A percentile compares a stretch with the other conserved stretches of the same genome.
Evolutionary conservation across 768 basidiomycete genomes (phyloP).

Genomic region (Collybia sp.): DNA sequence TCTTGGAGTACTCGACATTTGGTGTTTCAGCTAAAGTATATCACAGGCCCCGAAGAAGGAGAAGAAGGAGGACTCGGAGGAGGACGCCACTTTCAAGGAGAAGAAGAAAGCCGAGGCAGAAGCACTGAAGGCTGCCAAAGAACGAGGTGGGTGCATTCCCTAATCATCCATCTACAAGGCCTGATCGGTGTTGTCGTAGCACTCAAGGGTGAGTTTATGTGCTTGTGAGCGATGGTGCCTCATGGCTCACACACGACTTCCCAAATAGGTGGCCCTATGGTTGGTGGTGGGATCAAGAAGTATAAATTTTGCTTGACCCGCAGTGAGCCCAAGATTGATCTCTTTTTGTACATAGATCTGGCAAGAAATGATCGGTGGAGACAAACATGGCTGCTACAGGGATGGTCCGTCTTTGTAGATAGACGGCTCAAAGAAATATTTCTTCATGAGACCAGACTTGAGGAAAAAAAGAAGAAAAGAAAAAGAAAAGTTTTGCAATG

Average conservation of each 20-base stretch:
- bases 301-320: constrained; percentile 29
- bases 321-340: constrained; percentile 1
- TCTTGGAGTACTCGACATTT: neutral
- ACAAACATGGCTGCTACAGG: too few species aligned
- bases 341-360: constrained; percentile 48
- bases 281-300: constrained; percentile 84
- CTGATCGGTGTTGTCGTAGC: constrained; percentile 27
- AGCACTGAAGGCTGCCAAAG: constrained; percentile 66
- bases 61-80: constrained; percentile 66
- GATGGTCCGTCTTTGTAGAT: neutral
- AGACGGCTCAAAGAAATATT: neutral
- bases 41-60: constrained; percentile 79
- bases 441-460: too few species aligned
- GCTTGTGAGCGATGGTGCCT: neutral
- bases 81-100: constrained; percentile 68
- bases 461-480: too few species aligned
- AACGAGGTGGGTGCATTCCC: constrained; percentile 49
- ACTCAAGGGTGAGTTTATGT: constrained; percentile 40
- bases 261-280: constrained; percentile 64
- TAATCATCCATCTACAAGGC: neutral
- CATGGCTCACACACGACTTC: constrained; percentile 6
- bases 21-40: constrained; percentile 3
- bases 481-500: neutral
- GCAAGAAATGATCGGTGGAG: constrained; percentile 56
- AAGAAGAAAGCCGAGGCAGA: constrained; percentile 74